These are phyloP conservation scores for Lactifluus volemus DNA, from an alignment of 768 basidiomycete species.

Conservation along the genomic window DNA sequence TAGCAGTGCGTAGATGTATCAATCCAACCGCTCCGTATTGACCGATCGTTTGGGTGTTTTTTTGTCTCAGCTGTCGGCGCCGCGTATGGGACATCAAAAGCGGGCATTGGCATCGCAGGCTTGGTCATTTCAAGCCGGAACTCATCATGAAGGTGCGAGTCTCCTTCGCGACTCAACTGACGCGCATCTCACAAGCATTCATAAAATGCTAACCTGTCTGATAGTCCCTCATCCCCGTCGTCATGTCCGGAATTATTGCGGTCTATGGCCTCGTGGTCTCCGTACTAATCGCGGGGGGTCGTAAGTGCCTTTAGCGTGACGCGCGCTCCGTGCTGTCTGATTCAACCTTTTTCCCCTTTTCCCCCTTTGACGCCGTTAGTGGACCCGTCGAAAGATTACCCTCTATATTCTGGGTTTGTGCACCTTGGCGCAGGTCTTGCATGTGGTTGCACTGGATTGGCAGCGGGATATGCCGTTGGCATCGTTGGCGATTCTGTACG, in stretches of 20 bases:
- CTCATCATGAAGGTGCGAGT: constrained; percentile 89
- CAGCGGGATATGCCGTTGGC: constrained; percentile 95
- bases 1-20: constrained; percentile 58
- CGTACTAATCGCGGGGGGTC: constrained; percentile 83
- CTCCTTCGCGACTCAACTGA: background rate
- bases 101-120: constrained; percentile 92
- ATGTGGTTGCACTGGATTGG: constrained; percentile 89
- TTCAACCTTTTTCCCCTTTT: background rate
- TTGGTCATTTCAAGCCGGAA: constrained; percentile 91
- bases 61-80: constrained; percentile 70
- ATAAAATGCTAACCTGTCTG: too few species aligned
- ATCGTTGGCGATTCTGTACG: constrained; percentile 91
- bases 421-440: constrained; percentile 92
- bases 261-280: constrained; percentile 99
- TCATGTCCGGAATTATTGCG: constrained; percentile 99
- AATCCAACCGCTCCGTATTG: background rate
- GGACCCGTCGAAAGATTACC: constrained; percentile 13
- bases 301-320: constrained; percentile 41
- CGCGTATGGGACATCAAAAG: constrained; percentile 92
- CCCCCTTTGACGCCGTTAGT: constrained; percentile 6
- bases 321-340: background rate
- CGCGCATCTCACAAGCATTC: background rate
- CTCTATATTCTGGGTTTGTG: constrained; percentile 88
- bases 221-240: constrained; percentile 60
- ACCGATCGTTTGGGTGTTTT: background rate